Evolutionary conservation across 495 filamentous ascomycete genomes (phyloP).

Genomic region (Chaetomidium leptoderma): DNA sequence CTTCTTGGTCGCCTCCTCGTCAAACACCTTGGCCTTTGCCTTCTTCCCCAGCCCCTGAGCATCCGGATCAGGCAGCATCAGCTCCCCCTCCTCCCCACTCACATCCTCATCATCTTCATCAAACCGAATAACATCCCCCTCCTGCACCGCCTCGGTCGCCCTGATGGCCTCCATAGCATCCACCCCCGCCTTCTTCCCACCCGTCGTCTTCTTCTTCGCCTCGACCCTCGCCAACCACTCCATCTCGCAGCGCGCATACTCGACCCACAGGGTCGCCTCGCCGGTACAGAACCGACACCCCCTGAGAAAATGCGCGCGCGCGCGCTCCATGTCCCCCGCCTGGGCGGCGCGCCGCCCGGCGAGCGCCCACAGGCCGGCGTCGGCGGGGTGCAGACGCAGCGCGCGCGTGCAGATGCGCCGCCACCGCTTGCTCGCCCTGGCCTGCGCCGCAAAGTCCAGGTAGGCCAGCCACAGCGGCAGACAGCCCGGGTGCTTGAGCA

Average conservation of each 20-base stretch:
- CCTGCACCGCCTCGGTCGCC: slow-evolving; percentile 34
- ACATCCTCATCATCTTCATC: slow-evolving; percentile 44
- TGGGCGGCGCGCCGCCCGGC: slow-evolving; percentile 73
- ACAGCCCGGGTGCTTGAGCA: slow-evolving; percentile 78
- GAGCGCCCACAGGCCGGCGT: slow-evolving; percentile 80
- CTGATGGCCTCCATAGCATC: slow-evolving; percentile 40
- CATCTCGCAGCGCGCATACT: slow-evolving; percentile 89
- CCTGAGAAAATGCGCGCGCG: slow-evolving; percentile 76
- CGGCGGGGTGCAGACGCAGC: slow-evolving; percentile 78
- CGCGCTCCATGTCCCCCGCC: slow-evolving; percentile 77
- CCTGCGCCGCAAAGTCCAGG: slow-evolving; percentile 70
- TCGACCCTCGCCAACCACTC: slow-evolving; percentile 81
- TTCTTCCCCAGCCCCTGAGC: slow-evolving; percentile 21
- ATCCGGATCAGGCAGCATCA: slow-evolving; percentile 43
- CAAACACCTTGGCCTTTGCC: slow-evolving; percentile 42
- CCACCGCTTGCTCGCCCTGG: slow-evolving; percentile 76
- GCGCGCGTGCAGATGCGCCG: slow-evolving; percentile 69
- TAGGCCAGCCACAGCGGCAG: slow-evolving; percentile 88
- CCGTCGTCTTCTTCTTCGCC: slow-evolving; percentile 64
- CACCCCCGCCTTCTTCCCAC: slow-evolving; percentile 33
- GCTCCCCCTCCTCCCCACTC: slow-evolving; percentile 39
- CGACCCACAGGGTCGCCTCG: slow-evolving; percentile 69
- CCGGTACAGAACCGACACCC: slow-evolving; percentile 82
- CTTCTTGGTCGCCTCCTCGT: slow-evolving; percentile 53
- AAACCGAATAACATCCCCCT: slow-evolving; percentile 29